Base-by-base conservation (phyloP, 306 rosid genomes). In the Prunus padus region DNA sequence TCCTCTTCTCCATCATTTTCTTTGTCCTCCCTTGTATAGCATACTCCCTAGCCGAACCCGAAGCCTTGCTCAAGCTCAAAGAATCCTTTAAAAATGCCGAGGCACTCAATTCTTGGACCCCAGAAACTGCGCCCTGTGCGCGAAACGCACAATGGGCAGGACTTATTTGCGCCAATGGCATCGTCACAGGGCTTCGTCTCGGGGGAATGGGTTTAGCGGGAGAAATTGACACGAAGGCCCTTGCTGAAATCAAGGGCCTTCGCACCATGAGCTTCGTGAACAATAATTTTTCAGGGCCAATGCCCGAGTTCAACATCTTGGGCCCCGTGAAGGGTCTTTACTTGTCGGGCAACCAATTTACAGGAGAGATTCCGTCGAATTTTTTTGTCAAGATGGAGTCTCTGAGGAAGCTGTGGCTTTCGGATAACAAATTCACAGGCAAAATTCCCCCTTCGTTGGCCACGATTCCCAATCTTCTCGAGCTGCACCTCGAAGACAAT, bases 401-500 rank as follows among this genome's bases (percentile, higher is more conserved):
- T 40, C 61, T 94, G 81, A 94, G 85, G 87, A 94, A 87, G 76
- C 18, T 94, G 18, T 89, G 84, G 87, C 85, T 93, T 4, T 75
- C 85, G 10, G 51, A 84, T 25, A 93, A 94, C 77, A 69, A 83
- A 57, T 90, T 94, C 77, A 60, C 81, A 0, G 97, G 98, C 1
- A 37, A 33, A 0, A 75, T 93, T 57, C 98, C 98, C 0, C 1
- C 62, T 5, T 90, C 98, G 1, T 68, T 93, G 46, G 56, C 72
- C 5, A 74, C 85, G 2, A 19, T 82, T 44, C 81, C 96, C 18
- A 66, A 67, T 1, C 84, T 91, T 6, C 40, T 76, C 10, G 98
- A 86, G 65, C 57, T 94, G 11, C 90, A 76, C 56, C 89, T 94
- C 2, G 94, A 88, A 52, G 77, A 87, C 31, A 94, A 94, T 42